Evolutionary conservation across 306 rosid genomes (phyloP), one percentile per base, ranked within the genome.

Genomic region (Cicer yamashitae): DNA sequence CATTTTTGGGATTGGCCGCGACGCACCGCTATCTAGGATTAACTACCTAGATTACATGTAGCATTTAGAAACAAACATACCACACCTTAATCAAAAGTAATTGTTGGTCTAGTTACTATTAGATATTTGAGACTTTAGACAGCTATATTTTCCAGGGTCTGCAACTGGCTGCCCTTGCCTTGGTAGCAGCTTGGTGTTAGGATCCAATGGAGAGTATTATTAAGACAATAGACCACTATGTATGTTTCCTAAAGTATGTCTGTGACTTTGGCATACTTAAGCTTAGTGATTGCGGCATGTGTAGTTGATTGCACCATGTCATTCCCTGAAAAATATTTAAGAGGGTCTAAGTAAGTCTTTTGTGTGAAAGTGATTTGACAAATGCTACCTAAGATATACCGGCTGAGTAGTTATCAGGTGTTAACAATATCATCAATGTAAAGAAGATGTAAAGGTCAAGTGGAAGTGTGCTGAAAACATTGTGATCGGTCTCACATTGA

Each of bases 11-110:
- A 17, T 17, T 17, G 18, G 18, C 18, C 18, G 1, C 18, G 18
- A 17, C 18, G 18, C 18, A 17, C 18, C 18, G 18, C 18, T 17
- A 17, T 17, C 18, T 17, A 17, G 18, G 18, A 17, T 17, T 17
- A 17, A 17, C 18, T 17, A 17, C 18, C 18, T 17, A 17, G 18
- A 22, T 46, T 48, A 15, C 30, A 41, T 15, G 6, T 15, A 67
- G 22, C 59, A 47, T 47, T 47, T 25, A 68, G 59, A 68, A 48
- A 68, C 59, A 13, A 15, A 25, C 22, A 7, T 41, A 14, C 48
- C 13, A 67, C 17, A 44, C 40, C 48, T 18, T 18, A 7, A 41
- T 44, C 34, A 50, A 69, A 69, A 51, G 58, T 51, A 51, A 70
- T 37, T 18, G 64, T 17, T 40, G 50, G 53, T 71, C 2, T 71